Evolutionary conservation across 2,329 filamentous ascomycete species (phyloP), one percentile per base, ranked within the genome.

Genomic region (Penicillium paneum): DNA sequence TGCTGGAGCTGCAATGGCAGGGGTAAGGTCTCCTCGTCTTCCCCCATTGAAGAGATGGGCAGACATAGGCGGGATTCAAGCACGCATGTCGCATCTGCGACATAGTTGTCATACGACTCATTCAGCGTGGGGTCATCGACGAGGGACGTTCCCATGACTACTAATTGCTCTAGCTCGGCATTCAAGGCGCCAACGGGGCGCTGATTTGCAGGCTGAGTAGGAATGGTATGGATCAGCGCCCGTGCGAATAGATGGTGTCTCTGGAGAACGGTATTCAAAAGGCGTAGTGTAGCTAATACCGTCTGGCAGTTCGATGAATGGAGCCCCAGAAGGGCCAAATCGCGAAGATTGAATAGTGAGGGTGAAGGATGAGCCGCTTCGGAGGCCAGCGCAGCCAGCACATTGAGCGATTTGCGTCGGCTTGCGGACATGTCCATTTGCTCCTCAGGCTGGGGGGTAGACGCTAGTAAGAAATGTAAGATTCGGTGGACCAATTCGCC

Each of bases 401-500:
- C 82, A 71, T 97, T 89, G 72, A 97, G 82, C 0, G 93, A 97
- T 73, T 93, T 95, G 52, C 92, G 85, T 66, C 92, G 88, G 60
- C 90, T 89, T 8, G 74, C 65, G 3, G 76, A 78, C 72, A 78
- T 74, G 21, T 74, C 68, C 50, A 88, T 83, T 42, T 86, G 85
- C 59, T 86, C 89, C 17, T 84, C 83, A 1, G 76, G 54, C 59
- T 70, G 56, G 3, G 70, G 68, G 1, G 89, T 88, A 8, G 96
- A 82, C 15, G 90, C 93, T 29, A 99, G 80, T 1, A 99, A 82
- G 70, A 97, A 99, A 62, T 92, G 89, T 6, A 99, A 82, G 49
- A 97, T 94, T 56, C 96, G 87, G 63, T 96, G 90, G 55, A 97
- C 90, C 78, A 99, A 88, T 67, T 97, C 92, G 8, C 91, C 90